These are phyloP conservation scores for Kodamaea kaohsiungensis DNA, from an alignment of 805 yeast genomes.

Conservation along the genomic window DNA sequence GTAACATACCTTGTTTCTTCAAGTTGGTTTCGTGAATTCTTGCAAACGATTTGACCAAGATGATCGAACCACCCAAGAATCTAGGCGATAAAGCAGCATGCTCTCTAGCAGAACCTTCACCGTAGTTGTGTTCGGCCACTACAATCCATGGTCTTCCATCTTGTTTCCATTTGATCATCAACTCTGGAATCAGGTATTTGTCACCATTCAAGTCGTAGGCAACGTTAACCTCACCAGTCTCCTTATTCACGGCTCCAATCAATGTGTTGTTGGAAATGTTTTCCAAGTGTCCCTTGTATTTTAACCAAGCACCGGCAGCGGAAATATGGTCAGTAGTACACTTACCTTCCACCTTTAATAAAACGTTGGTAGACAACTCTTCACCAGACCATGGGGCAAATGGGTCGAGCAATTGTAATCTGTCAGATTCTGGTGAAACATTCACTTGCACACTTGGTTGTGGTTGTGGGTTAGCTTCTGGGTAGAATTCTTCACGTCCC, in stretches of 20 bases:
- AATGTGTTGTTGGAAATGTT: constrained; percentile 93
- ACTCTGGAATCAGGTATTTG: constrained; percentile 83
- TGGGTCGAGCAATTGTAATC: constrained; percentile 89
- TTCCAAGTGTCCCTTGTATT: constrained; percentile 96
- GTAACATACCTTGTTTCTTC: constrained; percentile 97
- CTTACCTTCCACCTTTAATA: constrained; percentile 93
- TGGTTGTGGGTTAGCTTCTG: constrained; percentile 67
- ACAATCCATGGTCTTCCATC: constrained; percentile 89
- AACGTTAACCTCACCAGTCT: constrained; percentile 92
- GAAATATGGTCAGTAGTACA: constrained; percentile 99
- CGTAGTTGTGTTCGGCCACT: constrained; percentile 97
- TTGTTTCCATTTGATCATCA: constrained; percentile 93
- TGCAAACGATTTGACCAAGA: constrained; percentile 92
- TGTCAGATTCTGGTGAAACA: constrained; percentile 87
- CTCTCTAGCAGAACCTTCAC: constrained; percentile 99
- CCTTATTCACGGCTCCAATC: constrained; percentile 96
- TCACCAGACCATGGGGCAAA: constrained; percentile 84
- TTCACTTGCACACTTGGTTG: constrained; percentile 57
- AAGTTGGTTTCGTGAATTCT: constrained; percentile 97
- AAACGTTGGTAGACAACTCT: constrained; percentile 73
- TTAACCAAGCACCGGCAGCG: constrained; percentile 98
- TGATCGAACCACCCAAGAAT: constrained; percentile 87
- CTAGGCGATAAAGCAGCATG: constrained; percentile 97
- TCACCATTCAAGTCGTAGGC: constrained; percentile 86
- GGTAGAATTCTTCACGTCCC: constrained; percentile 77